These are phyloP conservation scores for Fusarium humuli DNA, from an alignment of 2,329 filamentous ascomycete species.

Conservation along the genomic window DNA sequence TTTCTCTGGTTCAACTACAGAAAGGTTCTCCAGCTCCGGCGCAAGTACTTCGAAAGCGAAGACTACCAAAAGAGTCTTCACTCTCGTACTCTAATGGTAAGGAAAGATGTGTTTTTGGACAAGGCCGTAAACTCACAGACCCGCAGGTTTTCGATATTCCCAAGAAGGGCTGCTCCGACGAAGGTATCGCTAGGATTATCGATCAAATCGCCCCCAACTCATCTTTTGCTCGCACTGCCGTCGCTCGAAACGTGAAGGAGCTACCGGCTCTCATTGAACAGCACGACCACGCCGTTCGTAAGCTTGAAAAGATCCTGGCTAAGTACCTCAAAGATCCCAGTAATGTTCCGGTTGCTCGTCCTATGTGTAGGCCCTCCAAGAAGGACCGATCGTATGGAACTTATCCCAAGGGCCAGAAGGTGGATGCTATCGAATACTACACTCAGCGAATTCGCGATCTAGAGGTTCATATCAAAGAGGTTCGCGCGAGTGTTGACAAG, in stretches of 20 bases:
- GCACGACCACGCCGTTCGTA: constrained; percentile 82
- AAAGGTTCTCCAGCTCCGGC: constrained; percentile 75
- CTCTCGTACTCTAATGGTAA: constrained; percentile 75
- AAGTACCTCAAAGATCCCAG: constrained; percentile 92
- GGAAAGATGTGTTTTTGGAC: constrained; percentile 23
- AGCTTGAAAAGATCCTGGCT: constrained; percentile 84
- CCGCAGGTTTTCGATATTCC: constrained; percentile 84
- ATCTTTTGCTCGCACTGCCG: constrained; percentile 81
- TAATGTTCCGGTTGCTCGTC: constrained; percentile 79
- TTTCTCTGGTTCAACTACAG: constrained; percentile 94
- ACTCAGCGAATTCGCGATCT: constrained; percentile 85
- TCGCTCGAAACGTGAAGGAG: constrained; percentile 92
- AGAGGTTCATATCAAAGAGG: constrained; percentile 85
- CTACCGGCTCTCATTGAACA: constrained; percentile 86
- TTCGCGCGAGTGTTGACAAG: constrained; percentile 84
- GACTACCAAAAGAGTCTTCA: constrained; percentile 92
- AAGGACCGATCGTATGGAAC: constrained; percentile 76
- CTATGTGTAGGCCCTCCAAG: constrained; percentile 82
- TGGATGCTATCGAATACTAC: constrained; percentile 95
- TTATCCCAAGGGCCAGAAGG: constrained; percentile 76
- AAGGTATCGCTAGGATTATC: constrained; percentile 86
- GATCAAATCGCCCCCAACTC: constrained; percentile 83
- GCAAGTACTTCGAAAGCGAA: constrained; percentile 83
- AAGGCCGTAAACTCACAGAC: constrained; percentile 15
- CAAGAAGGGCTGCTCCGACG: constrained; percentile 79